These are phyloP conservation scores for Kwoniella botswanensis DNA, from an alignment of 768 basidiomycete species.

Conservation along the genomic window DNA sequence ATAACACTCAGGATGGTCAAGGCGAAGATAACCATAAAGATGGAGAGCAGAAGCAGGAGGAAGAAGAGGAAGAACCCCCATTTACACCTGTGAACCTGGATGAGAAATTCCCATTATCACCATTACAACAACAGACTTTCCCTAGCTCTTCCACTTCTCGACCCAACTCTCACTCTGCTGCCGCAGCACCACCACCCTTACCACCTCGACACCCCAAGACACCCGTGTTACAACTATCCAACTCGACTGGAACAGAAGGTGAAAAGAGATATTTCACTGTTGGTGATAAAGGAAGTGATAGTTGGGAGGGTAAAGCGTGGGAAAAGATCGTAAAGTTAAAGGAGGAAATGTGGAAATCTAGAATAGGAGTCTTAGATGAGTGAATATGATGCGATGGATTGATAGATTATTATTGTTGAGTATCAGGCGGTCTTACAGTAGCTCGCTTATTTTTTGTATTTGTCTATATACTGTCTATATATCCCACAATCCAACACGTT, in stretches of 20 bases:
- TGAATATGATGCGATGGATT: neutral
- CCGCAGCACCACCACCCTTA: slow-evolving; percentile 30
- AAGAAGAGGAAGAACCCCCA: slow-evolving; percentile 2
- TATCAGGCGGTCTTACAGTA: too few relatives aligned
- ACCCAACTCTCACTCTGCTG: slow-evolving; percentile 3
- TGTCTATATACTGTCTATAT: too few relatives aligned
- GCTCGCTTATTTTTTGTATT: too few relatives aligned
- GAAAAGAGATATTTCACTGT: slow-evolving; percentile 33
- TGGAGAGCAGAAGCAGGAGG: neutral
- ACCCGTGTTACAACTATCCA: neutral
- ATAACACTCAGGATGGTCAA: neutral
- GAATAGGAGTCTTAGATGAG: slow-evolving; percentile 51
- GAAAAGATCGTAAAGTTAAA: slow-evolving; percentile 51
- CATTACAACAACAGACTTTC: slow-evolving; percentile 13
- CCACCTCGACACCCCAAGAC: slow-evolving; percentile 26
- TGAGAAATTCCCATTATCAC: slow-evolving; percentile 25
- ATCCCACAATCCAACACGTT: too few relatives aligned
- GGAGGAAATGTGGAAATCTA: slow-evolving; percentile 56
- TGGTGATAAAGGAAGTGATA: slow-evolving; percentile 25
- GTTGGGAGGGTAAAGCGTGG: slow-evolving; percentile 56
- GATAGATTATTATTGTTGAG: neutral
- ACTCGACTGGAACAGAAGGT: slow-evolving; percentile 9
- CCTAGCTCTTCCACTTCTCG: slow-evolving; percentile 5
- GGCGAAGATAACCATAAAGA: neutral
- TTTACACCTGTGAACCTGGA: slow-evolving; percentile 24